Evolutionary conservation across 495 filamentous ascomycete genomes (phyloP), one percentile per base, ranked within the genome.

Genomic region (Viridothelium virens): DNA sequence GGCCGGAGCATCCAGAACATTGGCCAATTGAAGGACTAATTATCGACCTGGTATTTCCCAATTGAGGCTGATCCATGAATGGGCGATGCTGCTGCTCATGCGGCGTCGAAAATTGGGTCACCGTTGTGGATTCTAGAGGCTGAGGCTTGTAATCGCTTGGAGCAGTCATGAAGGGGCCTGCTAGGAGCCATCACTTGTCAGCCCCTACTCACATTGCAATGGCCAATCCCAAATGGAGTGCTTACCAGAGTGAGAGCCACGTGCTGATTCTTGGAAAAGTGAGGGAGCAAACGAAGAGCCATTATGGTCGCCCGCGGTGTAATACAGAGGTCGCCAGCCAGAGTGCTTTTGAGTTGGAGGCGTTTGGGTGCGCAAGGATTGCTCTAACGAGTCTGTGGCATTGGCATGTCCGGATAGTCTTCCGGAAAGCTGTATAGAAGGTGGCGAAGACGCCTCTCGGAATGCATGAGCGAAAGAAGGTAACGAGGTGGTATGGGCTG

Each of bases 61-160:
- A 9, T 34, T 33, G 53, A 10, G 11, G 31, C 10, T 59, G 53
- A 10, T 59, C 53, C 53, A 59, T 59, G 31, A 36, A 59, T 59
- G 53, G 36, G 6, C 53, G 18, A 59, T 36, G 53, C 18, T 33
- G 53, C 31, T 34, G 31, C 31, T 33, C n/a, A 34, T 36, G 53
- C 31, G 18, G 53, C 31, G 18, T 1, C 7, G 31, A 11, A 18
- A 6, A 7, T 3, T 59, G 53, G 31, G 53, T 9, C 3, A 33
- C 36, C n/a, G 31, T 59, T 31, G 14, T 34, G 25, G 53, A 59
- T 7, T 59, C 53, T 2, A 34, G 31, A 7, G 53, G 31, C 14
- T 59, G 53, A 36, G 53, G 53, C 31, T 36, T 59, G 53, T 59
- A 59, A 34, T 59, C 53, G 53, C 53, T 59, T 14, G 53, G 36